A percentile compares a stretch with the other conserved stretches of the same genome.
Conservation (phyloP, 305 asterid genomes). For the Fraxinus greggii region DNA sequence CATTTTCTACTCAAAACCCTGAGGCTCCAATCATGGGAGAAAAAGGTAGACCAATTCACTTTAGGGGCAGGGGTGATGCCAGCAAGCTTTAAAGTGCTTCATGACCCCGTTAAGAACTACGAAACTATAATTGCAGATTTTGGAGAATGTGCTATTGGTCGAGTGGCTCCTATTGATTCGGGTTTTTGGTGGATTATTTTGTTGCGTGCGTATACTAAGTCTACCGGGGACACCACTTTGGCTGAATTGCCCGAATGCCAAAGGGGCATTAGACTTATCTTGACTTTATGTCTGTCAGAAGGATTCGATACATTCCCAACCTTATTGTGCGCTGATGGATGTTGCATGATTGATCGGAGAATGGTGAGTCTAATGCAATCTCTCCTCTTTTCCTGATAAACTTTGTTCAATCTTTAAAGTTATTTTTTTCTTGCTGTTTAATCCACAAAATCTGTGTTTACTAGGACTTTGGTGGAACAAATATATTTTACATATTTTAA, state of each 20-base stretch:
- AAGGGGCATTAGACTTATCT: slow-evolving; percentile 70
- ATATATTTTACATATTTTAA: background rate
- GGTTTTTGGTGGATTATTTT: slow-evolving; percentile 99
- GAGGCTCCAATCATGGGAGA: slow-evolving; percentile 92
- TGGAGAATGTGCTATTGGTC: slow-evolving; percentile 89
- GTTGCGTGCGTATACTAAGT: slow-evolving; percentile 89
- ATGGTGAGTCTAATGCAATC: slow-evolving; percentile 55
- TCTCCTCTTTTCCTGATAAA: slow-evolving; percentile 4
- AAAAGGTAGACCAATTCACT: slow-evolving; percentile 79
- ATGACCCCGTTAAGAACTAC: slow-evolving; percentile 69
- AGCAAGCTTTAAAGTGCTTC: slow-evolving; percentile 91
- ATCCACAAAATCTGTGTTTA: background rate
- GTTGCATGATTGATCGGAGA: slow-evolving; percentile 86
- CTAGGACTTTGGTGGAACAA: background rate
- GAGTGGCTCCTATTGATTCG: slow-evolving; percentile 96
- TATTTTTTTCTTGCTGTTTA: background rate
- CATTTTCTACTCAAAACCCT: slow-evolving; percentile 77
- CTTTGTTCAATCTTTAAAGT: background rate
- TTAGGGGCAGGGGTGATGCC: slow-evolving; percentile 94
- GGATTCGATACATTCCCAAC: slow-evolving; percentile 92
- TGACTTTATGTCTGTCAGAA: slow-evolving; percentile 76
- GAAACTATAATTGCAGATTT: slow-evolving; percentile 87
- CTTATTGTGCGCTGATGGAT: slow-evolving; percentile 90
- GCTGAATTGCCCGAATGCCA: slow-evolving; percentile 81
- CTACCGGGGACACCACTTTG: slow-evolving; percentile 79